Conservation (phyloP, 352 stramenopile genomes). For the Plasmopara viticola region DNA sequence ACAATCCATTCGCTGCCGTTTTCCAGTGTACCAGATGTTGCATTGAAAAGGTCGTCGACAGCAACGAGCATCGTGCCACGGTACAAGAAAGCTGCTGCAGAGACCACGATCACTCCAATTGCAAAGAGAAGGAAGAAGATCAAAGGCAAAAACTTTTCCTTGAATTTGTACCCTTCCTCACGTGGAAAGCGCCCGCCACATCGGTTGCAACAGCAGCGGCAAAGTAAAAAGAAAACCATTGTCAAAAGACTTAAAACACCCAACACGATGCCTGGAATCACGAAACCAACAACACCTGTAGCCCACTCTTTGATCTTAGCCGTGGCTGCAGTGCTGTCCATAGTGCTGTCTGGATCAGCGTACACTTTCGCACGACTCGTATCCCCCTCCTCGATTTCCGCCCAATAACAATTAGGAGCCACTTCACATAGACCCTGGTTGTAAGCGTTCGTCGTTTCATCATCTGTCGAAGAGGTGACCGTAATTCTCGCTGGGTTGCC, state of each 20-base stretch:
- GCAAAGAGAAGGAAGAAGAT: conserved; percentile 63
- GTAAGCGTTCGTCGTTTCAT: conserved; percentile 28
- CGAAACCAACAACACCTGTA: conserved; percentile 44
- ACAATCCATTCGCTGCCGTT: conserved; percentile 38
- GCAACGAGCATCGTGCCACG: conserved; percentile 39
- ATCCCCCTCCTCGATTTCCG: conserved; percentile 22
- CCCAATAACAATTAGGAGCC: conserved; percentile 65
- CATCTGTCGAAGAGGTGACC: conserved; percentile 17
- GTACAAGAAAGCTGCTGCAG: conserved; percentile 48
- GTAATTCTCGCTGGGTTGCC: conserved; percentile 27
- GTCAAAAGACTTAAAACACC: conserved; percentile 52
- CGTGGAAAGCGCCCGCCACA: conserved; percentile 48
- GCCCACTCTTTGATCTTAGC: conserved; percentile 41
- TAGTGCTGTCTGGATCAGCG: conserved; percentile 26
- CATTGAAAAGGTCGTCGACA: conserved; percentile 42
- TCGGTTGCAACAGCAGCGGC: conserved; percentile 69
- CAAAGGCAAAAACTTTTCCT: conserved; percentile 60
- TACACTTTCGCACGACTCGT: conserved; percentile 31
- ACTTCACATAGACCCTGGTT: conserved; percentile 35
- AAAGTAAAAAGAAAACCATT: conserved; percentile 69
- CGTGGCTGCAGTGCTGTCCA: conserved; percentile 17
- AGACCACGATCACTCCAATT: conserved; percentile 39
- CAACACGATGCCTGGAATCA: conserved; percentile 52
- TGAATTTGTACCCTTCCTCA: conserved; percentile 59
- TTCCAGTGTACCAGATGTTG: conserved; percentile 28